Evolutionary conservation across 2,329 filamentous ascomycete species (phyloP), one percentile per base, ranked within the genome.

Genomic region (Trichoderma semiorbis): DNA sequence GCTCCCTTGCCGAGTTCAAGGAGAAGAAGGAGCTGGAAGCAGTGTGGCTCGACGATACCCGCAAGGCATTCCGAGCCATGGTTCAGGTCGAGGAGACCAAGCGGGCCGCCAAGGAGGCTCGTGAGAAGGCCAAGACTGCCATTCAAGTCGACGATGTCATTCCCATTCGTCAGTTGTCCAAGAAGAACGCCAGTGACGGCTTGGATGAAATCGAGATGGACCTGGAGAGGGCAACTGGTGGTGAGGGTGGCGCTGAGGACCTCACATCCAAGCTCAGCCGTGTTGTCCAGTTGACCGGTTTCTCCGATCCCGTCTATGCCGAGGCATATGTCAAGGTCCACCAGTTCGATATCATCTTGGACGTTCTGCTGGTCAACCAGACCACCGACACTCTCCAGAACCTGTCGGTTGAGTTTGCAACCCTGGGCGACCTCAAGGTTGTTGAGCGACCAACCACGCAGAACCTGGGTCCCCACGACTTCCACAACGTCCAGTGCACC

Each of bases 291-390:
- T 89, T 99, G 60, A 99, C 96, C 21, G 96, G 96, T 73, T 99
- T 99, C 87, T 98, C 96, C 0, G 96, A 99, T 79, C 92, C 96
- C 1, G 96, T 99, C 16, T 99, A 99, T 78, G 96, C 94, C n/a
- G 96, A 99, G 83, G 96, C 96, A 6, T 99, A 99, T 78, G 95
- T 99, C 79, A 97, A 97, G 81, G 95, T 99, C 11, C 95, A 98
- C 81, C 96, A 99, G 81, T 99, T 99, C 79, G 96, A 99, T 79
- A 99, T 99, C 77, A 92, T 99, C 18, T 88, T 99, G 30, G 96
- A 99, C 78, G 96, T 99, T 10, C 88, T 99, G 3, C 87, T 99
- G 26, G 96, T 99, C 78, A 99, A 99, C 82, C 96, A 99, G 83
- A 98, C 96, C 0, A 93, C 92, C 16, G 95, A 98, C 79, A 99